Conservation (phyloP, 1,284 basidiomycete genomes). For the Puccinia coronata region DNA sequence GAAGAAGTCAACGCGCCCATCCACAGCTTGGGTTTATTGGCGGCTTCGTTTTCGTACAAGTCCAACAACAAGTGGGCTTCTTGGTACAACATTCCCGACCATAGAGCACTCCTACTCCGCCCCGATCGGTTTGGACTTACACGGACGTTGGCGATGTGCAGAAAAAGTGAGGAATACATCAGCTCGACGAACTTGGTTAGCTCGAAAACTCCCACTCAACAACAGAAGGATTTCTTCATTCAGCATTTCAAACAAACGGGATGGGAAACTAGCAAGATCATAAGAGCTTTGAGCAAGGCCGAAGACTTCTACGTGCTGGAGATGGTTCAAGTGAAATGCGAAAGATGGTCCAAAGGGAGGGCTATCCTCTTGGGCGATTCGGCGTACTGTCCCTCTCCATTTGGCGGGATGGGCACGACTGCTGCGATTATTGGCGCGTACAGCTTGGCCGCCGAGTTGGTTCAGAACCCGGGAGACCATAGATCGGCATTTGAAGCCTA, state of each 20-base stretch:
- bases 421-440: slow-evolving; percentile 30
- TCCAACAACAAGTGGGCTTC: neutral
- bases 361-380: slow-evolving; percentile 54
- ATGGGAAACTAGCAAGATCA: slow-evolving; percentile 51
- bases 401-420: slow-evolving; percentile 53
- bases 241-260: slow-evolving; percentile 49
- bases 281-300: slow-evolving; percentile 49
- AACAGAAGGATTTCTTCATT: slow-evolving; percentile 51
- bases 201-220: neutral
- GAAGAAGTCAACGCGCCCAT: slow-evolving; percentile 20
- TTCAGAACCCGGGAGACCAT: slow-evolving; percentile 12
- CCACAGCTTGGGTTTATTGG: neutral
- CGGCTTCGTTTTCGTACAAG: slow-evolving; percentile 16
- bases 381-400: slow-evolving; percentile 53
- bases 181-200: neutral
- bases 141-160: slow-evolving; percentile 35
- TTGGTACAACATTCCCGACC: slow-evolving; percentile 31
- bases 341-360: slow-evolving; percentile 51
- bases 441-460: slow-evolving; percentile 53
- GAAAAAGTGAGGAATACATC: neutral
- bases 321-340: slow-evolving; percentile 52
- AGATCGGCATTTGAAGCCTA: slow-evolving; percentile 11
- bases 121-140: slow-evolving; percentile 52
- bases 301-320: slow-evolving; percentile 53
- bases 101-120: slow-evolving; percentile 43